Evolutionary conservation across 2,329 filamentous ascomycete species (phyloP), one percentile per base, ranked within the genome.

Genomic region (Talaromyces amestolkiae): DNA sequence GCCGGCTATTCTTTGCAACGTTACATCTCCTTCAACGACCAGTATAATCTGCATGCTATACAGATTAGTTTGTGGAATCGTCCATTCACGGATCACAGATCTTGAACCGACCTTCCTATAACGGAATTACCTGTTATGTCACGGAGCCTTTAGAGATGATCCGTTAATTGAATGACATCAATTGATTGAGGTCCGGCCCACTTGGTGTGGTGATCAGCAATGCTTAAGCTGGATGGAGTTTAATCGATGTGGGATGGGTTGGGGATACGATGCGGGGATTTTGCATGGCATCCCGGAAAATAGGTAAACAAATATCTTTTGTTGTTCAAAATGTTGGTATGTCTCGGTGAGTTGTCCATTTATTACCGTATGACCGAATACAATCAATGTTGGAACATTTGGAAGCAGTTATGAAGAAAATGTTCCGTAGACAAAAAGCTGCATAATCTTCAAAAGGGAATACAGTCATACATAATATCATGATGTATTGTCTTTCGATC

Each of bases 261-360:
- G 31, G n/a, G n/a, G 33, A 56, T 2, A 56, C 8, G 45, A 27
- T 59, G 56, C 56, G 56, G 56, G 56, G 56, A 59, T 59, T 19
- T n/a, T 43, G 56, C 11, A 31, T 31, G 37, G 8, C 22, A 15
- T 39, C 43, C 31, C n/a, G 31, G 9, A 47, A 22, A 11, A 59
- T 43, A 17, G 27, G 27, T 7, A 31, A 43, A 13, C 3, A 45
- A 19, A 17, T 8, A 22, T 54, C n/a, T 35, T 54, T 17, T 54
- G 0, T 8, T 35, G 9, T 17, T 35, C 5, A 2, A 13, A 5
- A 11, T 33, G 15, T 31, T 2, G 8, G 17, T 9, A 53, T 17
- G 27, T 53, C 47, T 53, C 24, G 24, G 24, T 4, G 47, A 31
- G 8, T 6, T 4, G 7, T n/a, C 13, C 24, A 8, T 6, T 6